Evolutionary conservation across 768 basidiomycete genomes (phyloP).

Genomic region (Phylloporus sp.): DNA sequence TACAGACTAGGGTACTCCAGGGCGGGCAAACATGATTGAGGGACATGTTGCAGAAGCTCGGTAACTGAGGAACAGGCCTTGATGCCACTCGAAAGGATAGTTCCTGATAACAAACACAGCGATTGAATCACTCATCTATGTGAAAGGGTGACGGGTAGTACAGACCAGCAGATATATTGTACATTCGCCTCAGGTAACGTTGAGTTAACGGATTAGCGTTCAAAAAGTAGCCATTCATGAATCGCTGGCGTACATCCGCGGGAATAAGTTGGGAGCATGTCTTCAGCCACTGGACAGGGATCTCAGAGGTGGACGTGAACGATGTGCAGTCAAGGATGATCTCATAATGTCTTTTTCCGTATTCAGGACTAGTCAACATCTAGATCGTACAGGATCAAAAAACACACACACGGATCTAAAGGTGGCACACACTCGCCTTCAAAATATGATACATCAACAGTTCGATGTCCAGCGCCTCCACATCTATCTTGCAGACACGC

Average conservation of each 20-base stretch:
- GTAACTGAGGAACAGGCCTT: constrained; percentile 60
- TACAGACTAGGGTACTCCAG: constrained; percentile 55
- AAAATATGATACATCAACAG: constrained; percentile 74
- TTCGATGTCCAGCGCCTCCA: constrained; percentile 77
- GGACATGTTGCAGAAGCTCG: constrained; percentile 57
- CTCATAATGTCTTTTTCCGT: constrained; percentile 54
- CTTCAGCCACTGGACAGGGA: constrained; percentile 80
- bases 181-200: constrained; percentile 71
- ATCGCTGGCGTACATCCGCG: constrained; percentile 59
- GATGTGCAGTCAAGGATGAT: constrained; percentile 80
- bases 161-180: constrained; percentile 61
- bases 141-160: not conserved
- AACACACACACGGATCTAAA: not conserved
- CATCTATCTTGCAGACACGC: constrained; percentile 65
- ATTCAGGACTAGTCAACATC: constrained; percentile 49
- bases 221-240: constrained; percentile 59
- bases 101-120: constrained; percentile 34
- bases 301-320: constrained; percentile 69
- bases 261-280: constrained; percentile 75
- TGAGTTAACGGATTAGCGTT: constrained; percentile 71
- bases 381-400: constrained; percentile 22
- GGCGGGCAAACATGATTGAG: constrained; percentile 41
- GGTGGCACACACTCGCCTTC: constrained; percentile 43
- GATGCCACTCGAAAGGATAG: constrained; percentile 48
- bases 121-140: not conserved